These are phyloP conservation scores for Lycium barbarum DNA, from an alignment of 257 asterid species.

Conservation along the genomic window DNA sequence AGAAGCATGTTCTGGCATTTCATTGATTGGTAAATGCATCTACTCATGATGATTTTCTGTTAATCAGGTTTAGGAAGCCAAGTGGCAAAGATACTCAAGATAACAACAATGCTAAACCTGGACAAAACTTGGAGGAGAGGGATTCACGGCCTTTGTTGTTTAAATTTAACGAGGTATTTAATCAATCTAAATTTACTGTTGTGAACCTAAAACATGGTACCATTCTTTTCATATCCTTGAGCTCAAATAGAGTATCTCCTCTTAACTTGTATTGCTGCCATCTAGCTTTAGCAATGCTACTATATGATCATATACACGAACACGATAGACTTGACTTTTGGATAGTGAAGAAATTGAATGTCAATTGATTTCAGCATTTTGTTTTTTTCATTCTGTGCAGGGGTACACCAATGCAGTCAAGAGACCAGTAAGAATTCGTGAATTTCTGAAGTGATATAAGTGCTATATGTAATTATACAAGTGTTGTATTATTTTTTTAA, in stretches of 20 bases:
- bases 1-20: constrained; percentile 14
- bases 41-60: constrained; percentile 6
- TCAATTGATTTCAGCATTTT: constrained; percentile 22
- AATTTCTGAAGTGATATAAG: constrained; percentile 61
- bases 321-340: not conserved
- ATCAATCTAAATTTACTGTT: not conserved
- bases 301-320: not conserved
- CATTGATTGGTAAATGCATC: not conserved
- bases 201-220: not conserved
- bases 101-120: constrained; percentile 38
- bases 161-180: constrained; percentile 82
- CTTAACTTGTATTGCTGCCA: not conserved
- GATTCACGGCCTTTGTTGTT: constrained; percentile 78
- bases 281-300: not conserved
- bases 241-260: not conserved
- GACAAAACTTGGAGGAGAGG: constrained; percentile 57
- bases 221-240: not conserved
- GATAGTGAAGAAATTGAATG: not conserved
- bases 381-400: constrained; percentile 48
- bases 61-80: constrained; percentile 69
- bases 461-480: not conserved
- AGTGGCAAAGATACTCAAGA: constrained; percentile 50
- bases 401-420: constrained; percentile 98
- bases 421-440: constrained; percentile 84
- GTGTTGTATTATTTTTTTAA: not conserved